A percentile compares a stretch with the other conserved stretches of the same genome.
Conservation (phyloP, 345 rosid genomes). For the Noccaea bulbosa region DNA sequence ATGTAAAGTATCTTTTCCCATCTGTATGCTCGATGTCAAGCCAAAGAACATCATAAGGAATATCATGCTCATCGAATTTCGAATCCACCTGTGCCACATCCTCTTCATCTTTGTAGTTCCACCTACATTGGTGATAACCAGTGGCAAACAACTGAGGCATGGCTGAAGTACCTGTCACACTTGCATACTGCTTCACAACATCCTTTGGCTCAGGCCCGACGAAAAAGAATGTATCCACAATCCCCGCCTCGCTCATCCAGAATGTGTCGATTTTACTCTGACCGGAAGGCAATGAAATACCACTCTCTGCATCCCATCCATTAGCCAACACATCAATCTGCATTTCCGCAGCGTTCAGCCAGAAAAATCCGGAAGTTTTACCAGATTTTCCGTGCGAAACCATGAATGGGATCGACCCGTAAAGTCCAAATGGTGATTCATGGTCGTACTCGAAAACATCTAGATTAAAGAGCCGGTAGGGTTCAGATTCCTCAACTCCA, state of each 20-base stretch:
- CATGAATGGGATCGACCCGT: constrained; percentile 95
- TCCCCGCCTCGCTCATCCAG: constrained; percentile 99
- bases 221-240: constrained; percentile 92
- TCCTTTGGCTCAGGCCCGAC: constrained; percentile 90
- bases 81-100: constrained; percentile 95
- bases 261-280: constrained; percentile 75
- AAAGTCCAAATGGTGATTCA: constrained; percentile 96
- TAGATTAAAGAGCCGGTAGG: constrained; percentile 84
- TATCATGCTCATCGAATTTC: constrained; percentile 93
- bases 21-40: constrained; percentile 97
- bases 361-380: constrained; percentile 79
- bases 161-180: constrained; percentile 78
- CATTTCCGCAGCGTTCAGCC: constrained; percentile 99
- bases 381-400: constrained; percentile 81
- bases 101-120: constrained; percentile 99
- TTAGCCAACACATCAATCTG: constrained; percentile 91
- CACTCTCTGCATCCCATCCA: constrained; percentile 90
- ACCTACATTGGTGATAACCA: constrained; percentile 96
- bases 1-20: constrained; percentile 91
- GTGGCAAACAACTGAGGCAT: constrained; percentile 94
- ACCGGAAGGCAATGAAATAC: constrained; percentile 61
- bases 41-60: constrained; percentile 98
- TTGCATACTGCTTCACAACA: constrained; percentile 80
- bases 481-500: constrained; percentile 85
- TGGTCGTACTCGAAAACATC: constrained; percentile 89